Evolutionary conservation across 306 rosid species (phyloP).

Genomic region (Mimosa pudica): DNA sequence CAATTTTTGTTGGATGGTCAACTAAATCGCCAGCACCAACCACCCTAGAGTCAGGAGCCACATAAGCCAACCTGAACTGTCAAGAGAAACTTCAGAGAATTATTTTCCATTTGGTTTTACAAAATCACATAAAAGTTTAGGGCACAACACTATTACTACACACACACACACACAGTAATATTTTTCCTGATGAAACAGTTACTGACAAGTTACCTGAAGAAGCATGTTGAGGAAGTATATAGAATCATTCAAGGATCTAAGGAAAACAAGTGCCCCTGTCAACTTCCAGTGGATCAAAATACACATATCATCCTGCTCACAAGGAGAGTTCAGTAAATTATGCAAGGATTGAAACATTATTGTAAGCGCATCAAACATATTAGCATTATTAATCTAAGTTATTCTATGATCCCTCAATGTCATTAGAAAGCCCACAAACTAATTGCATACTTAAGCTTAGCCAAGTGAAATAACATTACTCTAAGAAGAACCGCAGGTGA

Average conservation of each 20-base stretch:
- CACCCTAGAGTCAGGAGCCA: slow-evolving; percentile 78
- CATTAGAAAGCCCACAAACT: background rate
- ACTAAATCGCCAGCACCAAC: slow-evolving; percentile 91
- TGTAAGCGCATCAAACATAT: slow-evolving; percentile 6
- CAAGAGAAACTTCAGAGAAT: slow-evolving; percentile 22
- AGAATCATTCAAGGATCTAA: slow-evolving; percentile 79
- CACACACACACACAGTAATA: background rate
- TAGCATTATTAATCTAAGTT: background rate
- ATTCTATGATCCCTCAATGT: background rate
- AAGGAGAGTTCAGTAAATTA: slow-evolving; percentile 24
- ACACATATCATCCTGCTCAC: slow-evolving; percentile 53
- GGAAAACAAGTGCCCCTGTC: slow-evolving; percentile 51
- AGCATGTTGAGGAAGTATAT: slow-evolving; percentile 69
- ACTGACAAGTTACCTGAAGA: slow-evolving; percentile 64
- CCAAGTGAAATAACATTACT: background rate
- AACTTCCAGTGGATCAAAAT: slow-evolving; percentile 49
- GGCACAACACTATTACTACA: slow-evolving; percentile 2
- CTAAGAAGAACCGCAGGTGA: background rate
- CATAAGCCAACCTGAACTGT: slow-evolving; percentile 91
- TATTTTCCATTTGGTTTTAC: slow-evolving; percentile 7
- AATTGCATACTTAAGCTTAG: background rate
- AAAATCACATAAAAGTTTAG: slow-evolving; percentile 19
- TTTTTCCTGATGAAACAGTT: slow-evolving; percentile 11
- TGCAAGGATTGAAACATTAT: background rate
- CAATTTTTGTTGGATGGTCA: slow-evolving; percentile 78